Conservation (phyloP, 371 early-diverging fungal species). For the Lichtheimia corymbifera region DNA sequence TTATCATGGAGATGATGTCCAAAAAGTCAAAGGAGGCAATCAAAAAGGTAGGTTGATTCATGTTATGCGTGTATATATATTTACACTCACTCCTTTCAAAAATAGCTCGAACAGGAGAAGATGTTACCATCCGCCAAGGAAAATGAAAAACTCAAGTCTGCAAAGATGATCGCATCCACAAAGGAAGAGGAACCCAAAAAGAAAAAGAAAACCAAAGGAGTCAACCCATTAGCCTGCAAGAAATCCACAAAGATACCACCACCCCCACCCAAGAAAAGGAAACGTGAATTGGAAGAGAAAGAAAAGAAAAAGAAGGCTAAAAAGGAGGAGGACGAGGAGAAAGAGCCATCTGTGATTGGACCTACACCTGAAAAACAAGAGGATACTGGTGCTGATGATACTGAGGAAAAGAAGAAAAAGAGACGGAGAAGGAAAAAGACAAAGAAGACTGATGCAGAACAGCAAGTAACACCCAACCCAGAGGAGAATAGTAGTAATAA, state of each 20-base stretch:
- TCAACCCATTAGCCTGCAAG: slow-evolving; percentile 86
- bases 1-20: slow-evolving; percentile 83
- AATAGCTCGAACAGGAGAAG: slow-evolving; percentile 42
- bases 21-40: slow-evolving; percentile 45
- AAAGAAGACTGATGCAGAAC: not conserved
- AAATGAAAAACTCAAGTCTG: slow-evolving; percentile 40
- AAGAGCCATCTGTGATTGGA: not conserved
- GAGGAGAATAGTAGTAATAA: not conserved
- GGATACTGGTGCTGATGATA: not conserved
- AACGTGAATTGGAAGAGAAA: slow-evolving; percentile 12
- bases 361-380: not conserved
- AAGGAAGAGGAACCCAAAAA: slow-evolving; percentile 12
- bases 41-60: slow-evolving; percentile 33
- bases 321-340: slow-evolving; percentile 4
- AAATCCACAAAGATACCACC: slow-evolving; percentile 64
- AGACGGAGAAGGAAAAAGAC: slow-evolving; percentile 4
- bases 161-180: not conserved
- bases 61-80: not conserved
- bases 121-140: slow-evolving; percentile 56
- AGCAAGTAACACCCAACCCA: too few species aligned
- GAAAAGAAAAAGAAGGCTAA: not conserved
- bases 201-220: slow-evolving; percentile 61
- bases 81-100: not conserved
- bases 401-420: not conserved
- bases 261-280: slow-evolving; percentile 24